A percentile compares a stretch with the other conserved stretches of the same genome.
Evolutionary conservation across 176 grass and related monocot genomes (phyloP).

Genomic region (Pontederia crassipes): DNA sequence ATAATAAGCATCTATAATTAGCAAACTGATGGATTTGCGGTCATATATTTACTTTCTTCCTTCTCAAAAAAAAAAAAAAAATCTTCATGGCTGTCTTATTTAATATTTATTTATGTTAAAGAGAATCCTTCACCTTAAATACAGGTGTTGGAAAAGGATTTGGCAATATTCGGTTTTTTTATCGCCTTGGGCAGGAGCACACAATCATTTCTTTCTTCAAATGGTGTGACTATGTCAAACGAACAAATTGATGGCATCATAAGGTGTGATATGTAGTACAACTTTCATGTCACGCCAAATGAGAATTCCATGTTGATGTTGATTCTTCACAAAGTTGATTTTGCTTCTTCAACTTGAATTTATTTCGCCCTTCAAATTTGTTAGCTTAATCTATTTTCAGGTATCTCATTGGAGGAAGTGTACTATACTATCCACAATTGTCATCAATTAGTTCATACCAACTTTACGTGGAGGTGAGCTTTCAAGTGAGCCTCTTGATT

Average conservation of each 20-base stretch:
- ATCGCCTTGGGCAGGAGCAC: conserved; percentile 92
- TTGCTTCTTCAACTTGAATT: neutral
- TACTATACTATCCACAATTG: conserved; percentile 96
- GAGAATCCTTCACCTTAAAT: conserved; percentile 27
- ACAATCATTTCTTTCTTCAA: conserved; percentile 76
- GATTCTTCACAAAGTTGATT: neutral
- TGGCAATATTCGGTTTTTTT: conserved; percentile 99
- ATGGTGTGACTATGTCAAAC: conserved; percentile 53
- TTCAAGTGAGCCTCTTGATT: conserved; percentile 10
- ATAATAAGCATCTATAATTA: too few relatives aligned
- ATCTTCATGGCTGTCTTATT: neutral
- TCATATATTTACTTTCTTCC: neutral
- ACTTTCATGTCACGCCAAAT: neutral
- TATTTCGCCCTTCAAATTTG: neutral
- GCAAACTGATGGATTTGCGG: too few relatives aligned
- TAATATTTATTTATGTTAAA: conserved; percentile 14
- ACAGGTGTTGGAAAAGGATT: conserved; percentile 95
- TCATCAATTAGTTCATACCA: conserved; percentile 98
- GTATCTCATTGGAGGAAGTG: conserved; percentile 96
- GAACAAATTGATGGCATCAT: conserved; percentile 61
- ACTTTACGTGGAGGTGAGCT: conserved; percentile 91
- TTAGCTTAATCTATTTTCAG: conserved; percentile 33
- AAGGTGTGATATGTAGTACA: conserved; percentile 39
- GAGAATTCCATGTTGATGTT: neutral
- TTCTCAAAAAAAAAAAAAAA: too few relatives aligned